Evolutionary conservation across 345 rosid genomes (phyloP).

Genomic region (Salix exigua): DNA sequence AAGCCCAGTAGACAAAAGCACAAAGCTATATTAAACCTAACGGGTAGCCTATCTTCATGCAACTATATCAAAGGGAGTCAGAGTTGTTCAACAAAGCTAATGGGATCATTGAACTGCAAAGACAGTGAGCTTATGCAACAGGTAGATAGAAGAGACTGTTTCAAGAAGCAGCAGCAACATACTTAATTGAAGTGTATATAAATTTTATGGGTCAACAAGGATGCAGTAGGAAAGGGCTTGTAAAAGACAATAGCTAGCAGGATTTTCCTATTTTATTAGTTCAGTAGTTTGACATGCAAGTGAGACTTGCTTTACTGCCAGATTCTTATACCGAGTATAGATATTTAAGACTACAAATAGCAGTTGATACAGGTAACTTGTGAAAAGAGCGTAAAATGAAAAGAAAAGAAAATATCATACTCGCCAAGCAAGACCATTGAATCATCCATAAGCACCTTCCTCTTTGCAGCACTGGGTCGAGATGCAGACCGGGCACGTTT

Average conservation of each 20-base stretch:
- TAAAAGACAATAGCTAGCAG: neutral
- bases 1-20: neutral
- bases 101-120: neutral
- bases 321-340: neutral
- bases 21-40: neutral
- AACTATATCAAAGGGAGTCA: neutral
- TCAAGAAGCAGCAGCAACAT: neutral
- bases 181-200: neutral
- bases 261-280: neutral
- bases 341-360: neutral
- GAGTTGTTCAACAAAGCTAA: neutral
- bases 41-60: neutral
- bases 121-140: neutral
- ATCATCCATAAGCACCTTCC: conserved; percentile 95
- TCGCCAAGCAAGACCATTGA: conserved; percentile 96
- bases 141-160: neutral
- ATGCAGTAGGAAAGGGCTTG: neutral
- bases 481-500: conserved; percentile 62
- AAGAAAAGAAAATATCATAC: conserved; percentile 47
- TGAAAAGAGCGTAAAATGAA: neutral
- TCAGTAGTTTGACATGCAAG: neutral
- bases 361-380: neutral
- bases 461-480: conserved; percentile 59
- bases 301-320: neutral
- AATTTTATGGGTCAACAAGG: neutral